Base-by-base conservation (phyloP, 495 filamentous ascomycete genomes). In the Daldinia childiae region DNA sequence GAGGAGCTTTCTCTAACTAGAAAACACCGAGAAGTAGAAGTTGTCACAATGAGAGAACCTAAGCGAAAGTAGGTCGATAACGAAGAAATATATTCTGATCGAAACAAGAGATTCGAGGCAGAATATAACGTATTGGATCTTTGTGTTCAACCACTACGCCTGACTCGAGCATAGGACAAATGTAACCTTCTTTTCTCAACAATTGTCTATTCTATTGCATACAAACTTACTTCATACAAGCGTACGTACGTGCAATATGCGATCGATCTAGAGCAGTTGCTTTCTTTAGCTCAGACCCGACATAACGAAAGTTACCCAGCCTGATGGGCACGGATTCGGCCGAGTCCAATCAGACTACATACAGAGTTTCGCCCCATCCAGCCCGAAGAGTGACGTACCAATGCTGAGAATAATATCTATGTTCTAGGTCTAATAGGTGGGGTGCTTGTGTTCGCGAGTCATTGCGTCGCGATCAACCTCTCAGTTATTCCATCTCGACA, bases 51-150 rank as follows among this genome's bases (percentile, higher is more conserved):
- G 43, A 21, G 58, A 58, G 27, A 58, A 43, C 30, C 24, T 34
- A 54, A 64, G 56, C 1, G 34, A 55, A 60, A 17, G 24, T 17
- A 57, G 19, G 34, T 41, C 19, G 43, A 64, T 26, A 24, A 52
- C n/a, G 24, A 26, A 54, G 5, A 29, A 32, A 54, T 38, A 26
- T n/a, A 43, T 19, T 62, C 8, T 51, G 29, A 48, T 39, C 5
- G 55, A 58, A 24, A 36, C n/a, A 15, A 12, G 29, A 50, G 21
- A 19, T n/a, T 15, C 19, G 12, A 34, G 12, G 52, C n/a, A 14
- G 58, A 59, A 59, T 72, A 67, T 72, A 63, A 67, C 60, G 21
- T 59, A 34, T 60, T 55, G 43, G 58, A 29, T 21, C 52, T 27
- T 58, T 29, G 15, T 24, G 29, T 15, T 34, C 34, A 58, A 62